Percentiles rank a stretch among this genome's conserved stretches.
Conservation (phyloP, 805 yeast genomes). For the Osmozyma mogii region DNA sequence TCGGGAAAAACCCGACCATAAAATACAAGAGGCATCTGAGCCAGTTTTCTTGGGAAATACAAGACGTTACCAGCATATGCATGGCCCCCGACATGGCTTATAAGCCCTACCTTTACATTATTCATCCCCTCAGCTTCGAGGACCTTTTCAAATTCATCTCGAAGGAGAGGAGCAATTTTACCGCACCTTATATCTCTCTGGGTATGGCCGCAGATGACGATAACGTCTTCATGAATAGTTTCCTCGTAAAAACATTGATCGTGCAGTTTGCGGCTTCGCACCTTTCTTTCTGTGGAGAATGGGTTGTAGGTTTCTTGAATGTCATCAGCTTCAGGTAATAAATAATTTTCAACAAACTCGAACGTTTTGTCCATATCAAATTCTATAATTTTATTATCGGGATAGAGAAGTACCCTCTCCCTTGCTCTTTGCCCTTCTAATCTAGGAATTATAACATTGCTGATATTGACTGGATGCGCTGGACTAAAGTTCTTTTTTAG, state of each 20-base stretch:
- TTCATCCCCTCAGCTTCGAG: slow-evolving; percentile 25
- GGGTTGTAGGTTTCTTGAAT: slow-evolving; percentile 18
- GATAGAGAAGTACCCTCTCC: slow-evolving; percentile 40
- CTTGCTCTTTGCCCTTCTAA: slow-evolving; percentile 10
- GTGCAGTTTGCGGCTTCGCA: slow-evolving; percentile 8
- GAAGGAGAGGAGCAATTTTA: slow-evolving; percentile 48
- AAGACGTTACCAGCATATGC: slow-evolving; percentile 78
- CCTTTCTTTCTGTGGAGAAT: slow-evolving; percentile 4
- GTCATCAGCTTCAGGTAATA: slow-evolving; percentile 26
- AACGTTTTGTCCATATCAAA: slow-evolving; percentile 22
- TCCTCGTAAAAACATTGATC: slow-evolving; percentile 5
- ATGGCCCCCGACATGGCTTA: slow-evolving; percentile 83
- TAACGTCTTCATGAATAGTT: slow-evolving; percentile 16
- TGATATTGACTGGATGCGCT: slow-evolving; percentile 42
- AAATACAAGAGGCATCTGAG: slow-evolving; percentile 45
- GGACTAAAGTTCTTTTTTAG: slow-evolving; percentile 31
- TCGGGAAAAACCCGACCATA: slow-evolving; percentile 67
- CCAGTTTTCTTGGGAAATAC: slow-evolving; percentile 34
- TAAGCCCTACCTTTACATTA: slow-evolving; percentile 38
- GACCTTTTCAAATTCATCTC: slow-evolving; percentile 41
- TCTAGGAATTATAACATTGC: slow-evolving; percentile 28
- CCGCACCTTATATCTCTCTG: slow-evolving; percentile 65
- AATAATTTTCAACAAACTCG: slow-evolving; percentile 34
- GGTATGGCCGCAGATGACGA: slow-evolving; percentile 61
- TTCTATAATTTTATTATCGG: slow-evolving; percentile 41